Evolutionary conservation across 2,329 filamentous ascomycete genomes (phyloP), one percentile per base, ranked within the genome.

Genomic region (Lachnellula arida): DNA sequence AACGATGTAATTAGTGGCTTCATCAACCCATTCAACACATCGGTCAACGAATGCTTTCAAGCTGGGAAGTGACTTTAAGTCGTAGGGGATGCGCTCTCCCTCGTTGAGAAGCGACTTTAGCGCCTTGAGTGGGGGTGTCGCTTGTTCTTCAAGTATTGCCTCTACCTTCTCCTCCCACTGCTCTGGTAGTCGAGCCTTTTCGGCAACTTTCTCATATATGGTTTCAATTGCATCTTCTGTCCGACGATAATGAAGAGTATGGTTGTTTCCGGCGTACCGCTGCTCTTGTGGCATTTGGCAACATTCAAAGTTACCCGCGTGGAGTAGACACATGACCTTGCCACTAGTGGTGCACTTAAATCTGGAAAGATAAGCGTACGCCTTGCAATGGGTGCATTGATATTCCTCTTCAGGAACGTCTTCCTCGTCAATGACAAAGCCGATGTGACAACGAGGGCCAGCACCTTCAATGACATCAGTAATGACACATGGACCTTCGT

Each of bases 11-110:
- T 89, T 92, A 67, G 90, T 94, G 62, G 94, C 94, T 75, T 97
- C 93, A 67, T 97, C 94, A 60, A 97, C 91, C 89, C 95, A 97
- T 70, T 96, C 91, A 72, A 96, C 95, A 77, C 94, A 97, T 67
- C 90, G 87, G 65, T 96, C 91, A 71, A 99, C 94, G 75, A 96
- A 99, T 63, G 87, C 83, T 73, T 86, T 88, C 65, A 99, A 80
- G 65, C 89, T 83, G 65, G 88, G 81, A 60, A 99, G 81, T 60
- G 91, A 92, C 62, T 86, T 85, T 60, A 99, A 81, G 56, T 91
- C 87, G 78, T 89, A 95, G 56, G 93, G 91, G 68, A 99, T 97
- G 73, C 91, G 92, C 75, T 99, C 94, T 72, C 94, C 94, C 78
- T 99, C 94, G 69, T 87, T 87, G 57, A 97, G 79, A 54, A 99